Percentiles rank a stretch among this genome's conserved stretches.
phyloP scores from a whole-genome alignment of 192 early-diverging fungal species.

The Paraglomus occultum region DNA sequence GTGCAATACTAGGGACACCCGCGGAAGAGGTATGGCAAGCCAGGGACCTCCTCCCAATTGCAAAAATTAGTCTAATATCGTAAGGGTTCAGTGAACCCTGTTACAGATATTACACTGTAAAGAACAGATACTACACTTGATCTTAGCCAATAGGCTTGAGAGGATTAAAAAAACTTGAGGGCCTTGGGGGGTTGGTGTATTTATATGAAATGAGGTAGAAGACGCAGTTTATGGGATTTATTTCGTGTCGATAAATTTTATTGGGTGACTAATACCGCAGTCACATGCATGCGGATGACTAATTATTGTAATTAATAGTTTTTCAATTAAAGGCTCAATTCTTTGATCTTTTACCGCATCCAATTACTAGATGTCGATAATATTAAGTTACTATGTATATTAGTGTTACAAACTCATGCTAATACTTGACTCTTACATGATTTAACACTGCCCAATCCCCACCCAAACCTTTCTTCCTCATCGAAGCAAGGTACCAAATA shows the following conservation, averaged over 20 bases:
- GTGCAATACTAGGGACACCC: constrained; percentile 68
- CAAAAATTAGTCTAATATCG: constrained; percentile 68
- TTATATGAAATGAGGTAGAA: not conserved
- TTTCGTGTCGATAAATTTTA: not conserved
- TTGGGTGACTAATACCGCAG: not conserved
- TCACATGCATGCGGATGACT: no score
- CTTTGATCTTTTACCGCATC: no score
- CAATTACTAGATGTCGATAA: no score
- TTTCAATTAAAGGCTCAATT: no score
- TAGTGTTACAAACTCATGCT: no score
- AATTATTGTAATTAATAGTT: no score
- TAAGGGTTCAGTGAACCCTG: constrained; percentile 40
- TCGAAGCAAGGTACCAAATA: constrained; percentile 60
- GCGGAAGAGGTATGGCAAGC: constrained; percentile 49
- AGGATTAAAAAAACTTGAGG: constrained; percentile 48
- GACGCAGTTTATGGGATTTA: not conserved
- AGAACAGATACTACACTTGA: constrained; percentile 93
- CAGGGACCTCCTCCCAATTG: constrained; percentile 45
- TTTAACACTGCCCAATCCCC: no score
- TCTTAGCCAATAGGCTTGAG: constrained; percentile 84
- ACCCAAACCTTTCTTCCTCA: no score
- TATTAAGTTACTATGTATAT: no score
- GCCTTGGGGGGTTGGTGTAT: not conserved
- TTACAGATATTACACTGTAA: constrained; percentile 69
- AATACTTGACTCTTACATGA: no score